These are phyloP conservation scores for Chamaecyparis obtusa DNA, from an alignment of 75 land plant species.

Conservation along the genomic window DNA sequence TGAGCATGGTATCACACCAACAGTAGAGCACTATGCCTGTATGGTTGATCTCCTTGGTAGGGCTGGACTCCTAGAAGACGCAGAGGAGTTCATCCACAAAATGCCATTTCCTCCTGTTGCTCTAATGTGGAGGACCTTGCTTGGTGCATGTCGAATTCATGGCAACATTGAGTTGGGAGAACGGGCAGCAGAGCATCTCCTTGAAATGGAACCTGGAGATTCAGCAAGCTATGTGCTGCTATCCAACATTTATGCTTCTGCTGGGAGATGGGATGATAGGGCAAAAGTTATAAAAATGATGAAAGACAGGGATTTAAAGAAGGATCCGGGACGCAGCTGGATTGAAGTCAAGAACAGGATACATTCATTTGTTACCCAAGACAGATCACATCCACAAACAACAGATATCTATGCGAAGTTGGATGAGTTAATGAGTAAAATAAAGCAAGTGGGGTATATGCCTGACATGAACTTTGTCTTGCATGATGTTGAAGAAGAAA, in stretches of 20 bases:
- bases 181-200: conserved; percentile 10
- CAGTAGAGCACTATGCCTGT: conserved; percentile 12
- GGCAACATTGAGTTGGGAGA: conserved; percentile 11
- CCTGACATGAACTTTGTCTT: neutral
- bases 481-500: conserved; percentile 12
- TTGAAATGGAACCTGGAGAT: conserved; percentile 9
- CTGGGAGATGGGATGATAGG: conserved; percentile 20
- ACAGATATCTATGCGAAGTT: conserved; percentile 6
- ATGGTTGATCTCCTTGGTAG: conserved; percentile 22
- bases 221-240: conserved; percentile 17
- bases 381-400: conserved; percentile 10
- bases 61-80: conserved; percentile 17
- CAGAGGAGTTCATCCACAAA: conserved; percentile 9
- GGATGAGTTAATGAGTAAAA: neutral
- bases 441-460: conserved; percentile 10
- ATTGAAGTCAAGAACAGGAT: neutral
- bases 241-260: conserved; percentile 18
- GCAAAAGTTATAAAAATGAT: conserved; percentile 2
- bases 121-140: conserved; percentile 17
- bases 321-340: conserved; percentile 16
- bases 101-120: conserved; percentile 14
- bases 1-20: conserved; percentile 1
- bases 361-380: conserved; percentile 4
- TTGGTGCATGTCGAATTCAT: conserved; percentile 12
- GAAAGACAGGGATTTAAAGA: conserved; percentile 12